These are phyloP conservation scores for Gossypium laxum DNA, from an alignment of 441 rosid genomes.

Conservation along the genomic window DNA sequence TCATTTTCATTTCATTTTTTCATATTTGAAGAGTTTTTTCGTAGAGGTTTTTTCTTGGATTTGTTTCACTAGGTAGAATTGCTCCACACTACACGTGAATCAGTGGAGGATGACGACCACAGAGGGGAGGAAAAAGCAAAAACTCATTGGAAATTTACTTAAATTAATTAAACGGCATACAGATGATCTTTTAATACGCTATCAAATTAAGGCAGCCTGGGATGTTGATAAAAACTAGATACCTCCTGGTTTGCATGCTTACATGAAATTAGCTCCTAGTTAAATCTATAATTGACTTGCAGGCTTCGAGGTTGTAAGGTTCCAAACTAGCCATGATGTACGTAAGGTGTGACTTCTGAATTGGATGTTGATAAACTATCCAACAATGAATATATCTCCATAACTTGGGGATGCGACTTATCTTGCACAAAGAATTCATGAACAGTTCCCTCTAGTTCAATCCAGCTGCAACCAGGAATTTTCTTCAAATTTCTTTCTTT, in stretches of 20 bases:
- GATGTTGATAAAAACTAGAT: neutral
- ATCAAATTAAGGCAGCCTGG: neutral
- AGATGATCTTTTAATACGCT: neutral
- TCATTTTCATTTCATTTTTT: neutral
- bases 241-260: neutral
- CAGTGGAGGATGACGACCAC: no score
- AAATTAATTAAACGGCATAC: neutral
- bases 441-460: conserved; percentile 52
- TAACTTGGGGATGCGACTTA: conserved; percentile 30
- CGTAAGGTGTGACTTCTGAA: conserved; percentile 15
- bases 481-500: conserved; percentile 38
- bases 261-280: neutral
- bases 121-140: neutral
- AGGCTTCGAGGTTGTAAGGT: neutral
- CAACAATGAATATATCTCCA: conserved; percentile 36
- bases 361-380: conserved; percentile 20
- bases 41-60: neutral
- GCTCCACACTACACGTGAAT: neutral
- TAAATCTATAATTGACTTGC: conserved; percentile 1
- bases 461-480: conserved; percentile 56
- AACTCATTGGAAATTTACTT: neutral
- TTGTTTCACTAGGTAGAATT: neutral
- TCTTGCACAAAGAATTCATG: conserved; percentile 58
- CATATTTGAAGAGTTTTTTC: neutral
- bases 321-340: conserved; percentile 6